phyloP scores from a whole-genome alignment of 257 asterid species.

The Ajuga chamaepitys region DNA sequence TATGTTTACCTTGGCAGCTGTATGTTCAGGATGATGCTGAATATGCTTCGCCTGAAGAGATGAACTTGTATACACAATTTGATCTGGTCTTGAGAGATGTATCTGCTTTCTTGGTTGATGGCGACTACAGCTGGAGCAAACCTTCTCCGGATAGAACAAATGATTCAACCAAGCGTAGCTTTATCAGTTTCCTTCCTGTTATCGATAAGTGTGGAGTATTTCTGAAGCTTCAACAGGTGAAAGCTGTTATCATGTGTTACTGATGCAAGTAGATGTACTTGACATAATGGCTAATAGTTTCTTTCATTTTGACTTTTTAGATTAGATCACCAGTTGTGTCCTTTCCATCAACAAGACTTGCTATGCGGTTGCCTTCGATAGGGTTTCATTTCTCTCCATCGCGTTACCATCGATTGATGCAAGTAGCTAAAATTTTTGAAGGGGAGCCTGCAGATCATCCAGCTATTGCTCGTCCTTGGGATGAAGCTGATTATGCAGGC shows the following conservation, averaged over 20 bases:
- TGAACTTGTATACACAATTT: constrained; percentile 79
- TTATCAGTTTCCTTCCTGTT: constrained; percentile 64
- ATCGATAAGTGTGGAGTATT: constrained; percentile 84
- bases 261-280: not conserved
- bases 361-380: constrained; percentile 80
- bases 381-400: constrained; percentile 95
- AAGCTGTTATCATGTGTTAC: not conserved
- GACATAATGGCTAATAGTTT: not conserved
- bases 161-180: constrained; percentile 34
- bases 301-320: constrained; percentile 40
- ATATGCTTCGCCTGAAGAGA: constrained; percentile 60
- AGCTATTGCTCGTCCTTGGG: constrained; percentile 67
- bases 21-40: constrained; percentile 67
- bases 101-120: constrained; percentile 94
- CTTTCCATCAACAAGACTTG: constrained; percentile 74
- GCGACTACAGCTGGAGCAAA: constrained; percentile 78
- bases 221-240: constrained; percentile 96
- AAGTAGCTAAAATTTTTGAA: constrained; percentile 74
- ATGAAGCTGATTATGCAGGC: constrained; percentile 84
- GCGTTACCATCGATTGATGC: constrained; percentile 94
- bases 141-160: constrained; percentile 23
- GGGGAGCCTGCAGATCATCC: constrained; percentile 40
- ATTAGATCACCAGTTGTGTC: constrained; percentile 67
- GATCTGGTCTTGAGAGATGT: constrained; percentile 86
- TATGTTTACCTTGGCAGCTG: constrained; percentile 15